phyloP scores from a whole-genome alignment of 2,329 filamentous ascomycete genomes.

The Fonsecaea erecta region DNA sequence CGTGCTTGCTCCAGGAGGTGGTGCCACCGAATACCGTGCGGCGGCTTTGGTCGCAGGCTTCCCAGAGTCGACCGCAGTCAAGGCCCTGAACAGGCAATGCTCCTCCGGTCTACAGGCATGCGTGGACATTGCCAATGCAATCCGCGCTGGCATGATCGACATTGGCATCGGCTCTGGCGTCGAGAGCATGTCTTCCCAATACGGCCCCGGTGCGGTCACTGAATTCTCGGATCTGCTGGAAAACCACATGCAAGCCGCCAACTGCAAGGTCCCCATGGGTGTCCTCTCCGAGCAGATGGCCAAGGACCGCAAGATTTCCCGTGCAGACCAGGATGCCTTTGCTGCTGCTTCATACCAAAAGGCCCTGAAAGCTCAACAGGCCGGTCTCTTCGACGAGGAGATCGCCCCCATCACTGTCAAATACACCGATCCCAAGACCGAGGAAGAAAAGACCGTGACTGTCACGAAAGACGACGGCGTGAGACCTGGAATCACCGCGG shows the following conservation, averaged over 20 bases:
- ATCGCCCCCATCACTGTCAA: slow-evolving; percentile 85
- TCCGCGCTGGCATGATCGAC: slow-evolving; percentile 90
- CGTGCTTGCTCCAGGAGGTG: slow-evolving; percentile 89
- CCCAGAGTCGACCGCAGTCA: slow-evolving; percentile 81
- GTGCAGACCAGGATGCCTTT: slow-evolving; percentile 84
- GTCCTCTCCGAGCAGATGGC: slow-evolving; percentile 94
- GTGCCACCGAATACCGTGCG: slow-evolving; percentile 95
- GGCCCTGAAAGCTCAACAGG: slow-evolving; percentile 80
- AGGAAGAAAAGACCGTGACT: slow-evolving; percentile 80
- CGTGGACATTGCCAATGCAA: slow-evolving; percentile 92
- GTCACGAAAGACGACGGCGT: slow-evolving; percentile 88
- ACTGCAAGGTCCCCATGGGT: slow-evolving; percentile 99
- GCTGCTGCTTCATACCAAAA: slow-evolving; percentile 93
- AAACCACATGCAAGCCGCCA: slow-evolving; percentile 76
- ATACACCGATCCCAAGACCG: slow-evolving; percentile 87
- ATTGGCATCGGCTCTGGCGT: slow-evolving; percentile 92
- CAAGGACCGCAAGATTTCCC: slow-evolving; percentile 74
- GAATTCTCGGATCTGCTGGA: slow-evolving; percentile 93
- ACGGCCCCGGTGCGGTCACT: slow-evolving; percentile 83
- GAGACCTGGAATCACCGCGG: slow-evolving; percentile 79
- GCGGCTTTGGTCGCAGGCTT: slow-evolving; percentile 90
- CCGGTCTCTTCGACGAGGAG: slow-evolving; percentile 90
- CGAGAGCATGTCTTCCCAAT: slow-evolving; percentile 93
- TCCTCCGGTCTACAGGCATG: slow-evolving; percentile 90
- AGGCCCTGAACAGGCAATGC: slow-evolving; percentile 91